These are phyloP conservation scores for Rhizopogon vulgaris DNA, from an alignment of 768 basidiomycete species.

Conservation along the genomic window DNA sequence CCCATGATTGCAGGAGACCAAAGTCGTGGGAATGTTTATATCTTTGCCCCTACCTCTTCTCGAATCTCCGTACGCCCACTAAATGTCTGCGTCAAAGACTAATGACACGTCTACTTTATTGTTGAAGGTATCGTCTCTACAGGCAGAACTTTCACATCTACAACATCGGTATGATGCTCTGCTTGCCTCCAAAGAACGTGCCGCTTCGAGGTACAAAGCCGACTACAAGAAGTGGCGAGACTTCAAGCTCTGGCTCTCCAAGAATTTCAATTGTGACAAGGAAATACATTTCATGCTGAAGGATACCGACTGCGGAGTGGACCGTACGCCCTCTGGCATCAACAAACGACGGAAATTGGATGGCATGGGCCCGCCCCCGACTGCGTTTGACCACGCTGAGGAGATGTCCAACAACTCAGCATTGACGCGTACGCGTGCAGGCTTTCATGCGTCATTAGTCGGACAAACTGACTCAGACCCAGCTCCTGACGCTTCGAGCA, in stretches of 20 bases:
- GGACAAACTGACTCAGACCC: background rate
- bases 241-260: slow-evolving; percentile 39
- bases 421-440: background rate
- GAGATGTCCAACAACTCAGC: background rate
- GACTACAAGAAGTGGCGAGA: slow-evolving; percentile 51
- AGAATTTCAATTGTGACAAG: slow-evolving; percentile 25
- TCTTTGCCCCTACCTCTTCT: no score
- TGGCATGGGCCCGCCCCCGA: slow-evolving; percentile 11
- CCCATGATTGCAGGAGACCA: no score
- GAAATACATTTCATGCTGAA: slow-evolving; percentile 22
- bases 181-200: slow-evolving; percentile 35
- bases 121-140: slow-evolving; percentile 11
- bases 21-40: no score
- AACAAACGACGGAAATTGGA: slow-evolving; percentile 24
- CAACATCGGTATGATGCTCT: slow-evolving; percentile 41
- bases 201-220: slow-evolving; percentile 38
- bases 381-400: slow-evolving; percentile 3
- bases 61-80: no score
- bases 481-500: background rate
- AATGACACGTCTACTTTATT: background rate
- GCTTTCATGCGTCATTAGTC: background rate
- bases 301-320: slow-evolving; percentile 22
- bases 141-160: slow-evolving; percentile 30
- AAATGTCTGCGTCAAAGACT: background rate
- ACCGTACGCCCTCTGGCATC: slow-evolving; percentile 14